Percentiles rank a stretch among this genome's conserved stretches.
Evolutionary conservation across 257 asterid species (phyloP).

Genomic region (Parsonsia alboflavescens): DNA sequence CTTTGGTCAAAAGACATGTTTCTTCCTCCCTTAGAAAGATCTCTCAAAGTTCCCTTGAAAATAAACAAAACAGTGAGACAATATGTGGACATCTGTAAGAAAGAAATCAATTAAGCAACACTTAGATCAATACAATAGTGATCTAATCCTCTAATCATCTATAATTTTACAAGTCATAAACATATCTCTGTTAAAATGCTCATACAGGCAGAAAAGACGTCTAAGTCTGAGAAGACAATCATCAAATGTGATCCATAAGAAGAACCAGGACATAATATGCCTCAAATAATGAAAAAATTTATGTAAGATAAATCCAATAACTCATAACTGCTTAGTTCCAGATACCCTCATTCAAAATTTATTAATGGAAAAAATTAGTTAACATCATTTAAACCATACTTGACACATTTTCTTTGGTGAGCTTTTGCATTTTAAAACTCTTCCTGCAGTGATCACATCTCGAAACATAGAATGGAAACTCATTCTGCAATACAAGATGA

Average conservation of each 20-base stretch:
- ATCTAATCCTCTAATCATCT: neutral
- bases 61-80: constrained; percentile 5
- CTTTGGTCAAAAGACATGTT: constrained; percentile 14
- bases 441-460: neutral
- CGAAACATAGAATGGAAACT: neutral
- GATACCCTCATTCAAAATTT: neutral
- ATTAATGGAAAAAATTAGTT: neutral
- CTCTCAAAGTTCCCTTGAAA: constrained; percentile 35
- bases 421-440: neutral
- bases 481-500: neutral
- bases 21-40: constrained; percentile 31
- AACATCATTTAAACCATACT: neutral
- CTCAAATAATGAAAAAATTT: neutral
- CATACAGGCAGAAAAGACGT: neutral
- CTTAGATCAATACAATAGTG: neutral
- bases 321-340: neutral
- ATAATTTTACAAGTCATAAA: neutral
- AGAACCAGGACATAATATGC: neutral
- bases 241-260: neutral
- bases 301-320: neutral
- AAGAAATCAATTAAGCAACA: constrained; percentile 8
- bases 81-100: neutral
- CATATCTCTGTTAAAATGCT: neutral
- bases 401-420: neutral
- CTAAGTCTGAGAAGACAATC: neutral